Percentiles rank a stretch among this genome's conserved stretches.
phyloP scores from a whole-genome alignment of 208 protist genomes.

The Acanthamoeba castellanii region DNA sequence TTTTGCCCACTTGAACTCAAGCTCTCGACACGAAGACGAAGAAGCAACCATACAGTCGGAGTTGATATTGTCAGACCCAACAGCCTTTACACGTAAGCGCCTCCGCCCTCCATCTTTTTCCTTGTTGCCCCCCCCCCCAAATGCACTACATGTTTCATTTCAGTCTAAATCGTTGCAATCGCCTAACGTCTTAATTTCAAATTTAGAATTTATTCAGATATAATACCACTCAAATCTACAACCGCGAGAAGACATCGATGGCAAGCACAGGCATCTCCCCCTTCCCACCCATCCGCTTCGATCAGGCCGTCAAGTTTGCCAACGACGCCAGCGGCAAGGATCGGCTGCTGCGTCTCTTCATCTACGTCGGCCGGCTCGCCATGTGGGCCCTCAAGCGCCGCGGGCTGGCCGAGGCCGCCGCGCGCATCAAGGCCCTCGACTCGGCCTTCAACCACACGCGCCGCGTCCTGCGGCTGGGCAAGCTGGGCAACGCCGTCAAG shows the following conservation, averaged over 20 bases:
- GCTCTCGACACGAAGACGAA: too few species aligned
- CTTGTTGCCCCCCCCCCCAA: too few species aligned
- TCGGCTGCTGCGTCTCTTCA: not conserved
- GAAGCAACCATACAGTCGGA: too few species aligned
- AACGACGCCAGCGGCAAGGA: slow-evolving; percentile 38
- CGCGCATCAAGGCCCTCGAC: slow-evolving; percentile 2
- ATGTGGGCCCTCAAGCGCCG: not conserved
- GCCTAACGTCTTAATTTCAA: too few species aligned
- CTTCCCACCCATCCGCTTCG: not conserved
- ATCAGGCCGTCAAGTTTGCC: slow-evolving; percentile 33
- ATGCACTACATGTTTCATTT: too few species aligned
- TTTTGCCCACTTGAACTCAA: too few species aligned
- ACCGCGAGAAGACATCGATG: not conserved
- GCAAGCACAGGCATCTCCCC: not conserved
- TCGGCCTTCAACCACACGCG: not conserved
- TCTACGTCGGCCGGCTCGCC: slow-evolving; percentile 28
- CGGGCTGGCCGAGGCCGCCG: not conserved
- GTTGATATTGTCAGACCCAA: too few species aligned
- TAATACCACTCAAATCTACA: not conserved
- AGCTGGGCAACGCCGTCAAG: not conserved
- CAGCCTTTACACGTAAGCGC: too few species aligned
- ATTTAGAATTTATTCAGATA: too few species aligned
- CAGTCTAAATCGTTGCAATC: too few species aligned
- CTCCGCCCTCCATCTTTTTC: too few species aligned
- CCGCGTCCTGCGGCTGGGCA: slow-evolving; percentile 8